These are phyloP conservation scores for Phytopythium chamaehyphon DNA, from an alignment of 352 stramenopile genomes.

Conservation along the genomic window DNA sequence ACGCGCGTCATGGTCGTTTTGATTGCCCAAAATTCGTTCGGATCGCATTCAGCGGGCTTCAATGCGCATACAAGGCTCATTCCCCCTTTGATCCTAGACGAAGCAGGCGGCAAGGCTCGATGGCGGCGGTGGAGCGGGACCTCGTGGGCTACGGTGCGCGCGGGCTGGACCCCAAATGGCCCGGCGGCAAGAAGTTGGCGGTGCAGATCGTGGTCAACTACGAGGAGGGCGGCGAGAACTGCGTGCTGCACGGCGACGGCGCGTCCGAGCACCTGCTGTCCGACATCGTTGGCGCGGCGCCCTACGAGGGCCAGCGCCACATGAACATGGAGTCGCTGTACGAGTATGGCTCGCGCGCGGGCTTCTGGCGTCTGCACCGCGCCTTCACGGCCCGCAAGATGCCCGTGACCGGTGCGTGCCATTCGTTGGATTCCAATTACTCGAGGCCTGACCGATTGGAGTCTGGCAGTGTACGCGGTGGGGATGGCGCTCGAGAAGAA, in stretches of 20 bases:
- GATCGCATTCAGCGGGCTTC: constrained; percentile 3
- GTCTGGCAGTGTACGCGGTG: constrained; percentile 85
- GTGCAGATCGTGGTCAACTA: constrained; percentile 97
- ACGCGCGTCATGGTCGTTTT: not conserved
- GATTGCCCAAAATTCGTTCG: not conserved
- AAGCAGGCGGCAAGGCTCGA: too few species aligned
- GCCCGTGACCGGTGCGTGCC: constrained; percentile 69
- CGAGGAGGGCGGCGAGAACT: constrained; percentile 95
- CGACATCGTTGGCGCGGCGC: constrained; percentile 87
- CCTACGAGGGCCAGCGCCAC: constrained; percentile 73
- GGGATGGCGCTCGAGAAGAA: constrained; percentile 95
- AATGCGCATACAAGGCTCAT: constrained; percentile 1
- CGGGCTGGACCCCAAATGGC: constrained; percentile 78
- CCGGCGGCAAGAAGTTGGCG: constrained; percentile 80
- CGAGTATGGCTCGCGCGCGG: constrained; percentile 92
- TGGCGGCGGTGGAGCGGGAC: constrained; percentile 39
- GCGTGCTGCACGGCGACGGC: constrained; percentile 86
- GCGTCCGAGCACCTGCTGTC: constrained; percentile 90
- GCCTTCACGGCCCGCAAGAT: constrained; percentile 87
- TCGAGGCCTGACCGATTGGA: not conserved
- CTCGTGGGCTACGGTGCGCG: constrained; percentile 85
- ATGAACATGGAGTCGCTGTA: constrained; percentile 96
- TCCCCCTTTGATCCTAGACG: not conserved
- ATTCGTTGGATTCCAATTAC: too few species aligned
- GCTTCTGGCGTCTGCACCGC: constrained; percentile 94